phyloP scores from a whole-genome alignment of 495 filamentous ascomycete genomes.

The Aspergillus taichungensis region DNA sequence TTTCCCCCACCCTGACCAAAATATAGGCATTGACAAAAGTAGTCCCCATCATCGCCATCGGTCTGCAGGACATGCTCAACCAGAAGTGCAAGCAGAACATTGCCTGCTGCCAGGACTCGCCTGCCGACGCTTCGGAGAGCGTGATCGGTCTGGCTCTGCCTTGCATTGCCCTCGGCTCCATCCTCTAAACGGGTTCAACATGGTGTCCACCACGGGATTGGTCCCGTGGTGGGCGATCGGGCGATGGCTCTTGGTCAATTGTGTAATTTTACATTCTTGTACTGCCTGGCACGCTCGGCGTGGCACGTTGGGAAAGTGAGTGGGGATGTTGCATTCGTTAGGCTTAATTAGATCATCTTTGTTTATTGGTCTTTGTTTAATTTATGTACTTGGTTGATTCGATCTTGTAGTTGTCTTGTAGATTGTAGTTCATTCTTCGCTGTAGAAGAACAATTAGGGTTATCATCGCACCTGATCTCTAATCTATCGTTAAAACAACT shows the following conservation, averaged over 20 bases:
- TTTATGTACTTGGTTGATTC: too few relatives aligned
- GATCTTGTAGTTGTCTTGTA: too few relatives aligned
- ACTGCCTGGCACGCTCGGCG: too few relatives aligned
- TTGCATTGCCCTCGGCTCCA: slow-evolving; percentile 39
- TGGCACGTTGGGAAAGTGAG: too few relatives aligned
- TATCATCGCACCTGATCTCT: too few relatives aligned
- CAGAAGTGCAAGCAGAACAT: slow-evolving; percentile 43
- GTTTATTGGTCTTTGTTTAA: too few relatives aligned
- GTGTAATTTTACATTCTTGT: too few relatives aligned
- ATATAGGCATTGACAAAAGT: neutral
- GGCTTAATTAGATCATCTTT: too few relatives aligned
- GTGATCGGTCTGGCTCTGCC: slow-evolving; percentile 37
- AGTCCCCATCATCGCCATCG: slow-evolving; percentile 16
- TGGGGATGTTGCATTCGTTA: too few relatives aligned
- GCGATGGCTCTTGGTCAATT: neutral
- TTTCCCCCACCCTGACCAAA: neutral
- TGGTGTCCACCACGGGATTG: slow-evolving; percentile 8
- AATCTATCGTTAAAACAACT: too few relatives aligned
- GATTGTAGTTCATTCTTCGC: too few relatives aligned
- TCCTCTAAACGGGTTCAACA: slow-evolving; percentile 27
- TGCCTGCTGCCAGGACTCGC: slow-evolving; percentile 43
- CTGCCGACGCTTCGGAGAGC: slow-evolving; percentile 25
- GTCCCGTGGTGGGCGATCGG: slow-evolving; percentile 6
- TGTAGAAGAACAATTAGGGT: too few relatives aligned
- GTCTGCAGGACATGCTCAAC: slow-evolving; percentile 33